Percentiles rank a stretch among this genome's conserved stretches.
These are phyloP conservation scores for Macaranga tanarius DNA, from an alignment of 441 rosid genomes.

Conservation along the genomic window DNA sequence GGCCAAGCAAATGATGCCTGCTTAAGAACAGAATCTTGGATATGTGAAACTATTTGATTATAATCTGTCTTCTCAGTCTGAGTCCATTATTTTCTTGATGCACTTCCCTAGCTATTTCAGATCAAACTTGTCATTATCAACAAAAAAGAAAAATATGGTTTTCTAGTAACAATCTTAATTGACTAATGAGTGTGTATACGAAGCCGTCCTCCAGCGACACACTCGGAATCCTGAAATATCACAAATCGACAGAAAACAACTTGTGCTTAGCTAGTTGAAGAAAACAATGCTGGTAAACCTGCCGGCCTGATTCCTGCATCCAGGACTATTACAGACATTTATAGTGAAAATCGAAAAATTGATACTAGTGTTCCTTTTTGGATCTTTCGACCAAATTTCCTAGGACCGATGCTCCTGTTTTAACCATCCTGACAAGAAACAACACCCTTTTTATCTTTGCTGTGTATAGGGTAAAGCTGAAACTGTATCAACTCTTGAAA, in stretches of 20 bases:
- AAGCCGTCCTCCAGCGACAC: too few relatives aligned
- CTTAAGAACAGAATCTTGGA: too few relatives aligned
- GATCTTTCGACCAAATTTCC: not conserved
- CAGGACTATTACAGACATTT: not conserved
- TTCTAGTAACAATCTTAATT: not conserved
- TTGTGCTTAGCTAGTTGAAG: not conserved
- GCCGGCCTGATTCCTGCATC: not conserved
- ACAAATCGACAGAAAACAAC: too few relatives aligned
- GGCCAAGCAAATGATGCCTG: too few relatives aligned
- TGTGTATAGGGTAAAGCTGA: not conserved
- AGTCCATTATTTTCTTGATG: too few relatives aligned
- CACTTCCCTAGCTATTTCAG: too few relatives aligned
- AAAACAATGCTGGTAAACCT: not conserved
- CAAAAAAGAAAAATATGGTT: not conserved
- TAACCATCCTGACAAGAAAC: not conserved
- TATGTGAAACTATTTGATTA: too few relatives aligned
- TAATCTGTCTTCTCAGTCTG: too few relatives aligned
- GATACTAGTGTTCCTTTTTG: not conserved
- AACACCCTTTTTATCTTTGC: not conserved
- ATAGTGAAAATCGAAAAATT: not conserved
- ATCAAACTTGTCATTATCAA: too few relatives aligned
- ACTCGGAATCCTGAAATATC: not conserved
- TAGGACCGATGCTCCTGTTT: not conserved
- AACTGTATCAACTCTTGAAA: not conserved
- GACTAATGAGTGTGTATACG: not conserved